Percentiles rank a stretch among this genome's conserved stretches.
phyloP scores from a whole-genome alignment of 2,329 filamentous ascomycete genomes.

The Diaporthe sp. region DNA sequence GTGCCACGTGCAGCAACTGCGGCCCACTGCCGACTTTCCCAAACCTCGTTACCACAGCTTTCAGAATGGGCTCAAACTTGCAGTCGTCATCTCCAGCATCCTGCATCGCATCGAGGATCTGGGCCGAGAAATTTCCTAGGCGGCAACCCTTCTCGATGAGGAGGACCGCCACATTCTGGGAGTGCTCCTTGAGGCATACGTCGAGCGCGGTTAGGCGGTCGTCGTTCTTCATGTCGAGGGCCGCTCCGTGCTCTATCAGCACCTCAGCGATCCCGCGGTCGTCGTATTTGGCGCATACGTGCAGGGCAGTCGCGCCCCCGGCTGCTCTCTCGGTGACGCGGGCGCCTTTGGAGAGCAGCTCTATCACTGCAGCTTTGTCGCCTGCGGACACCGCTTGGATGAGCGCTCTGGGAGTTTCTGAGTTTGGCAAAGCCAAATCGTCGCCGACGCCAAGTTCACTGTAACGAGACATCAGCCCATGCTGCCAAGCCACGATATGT shows the following conservation, averaged over 20 bases:
- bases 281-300: conserved; percentile 18
- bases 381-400: background rate
- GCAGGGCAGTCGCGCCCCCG: background rate
- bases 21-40: background rate
- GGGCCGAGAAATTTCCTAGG: background rate
- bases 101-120: background rate
- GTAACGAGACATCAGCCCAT: background rate
- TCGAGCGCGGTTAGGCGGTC: background rate
- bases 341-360: background rate
- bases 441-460: background rate
- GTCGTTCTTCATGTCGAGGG: conserved; percentile 5
- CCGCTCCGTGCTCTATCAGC: background rate
- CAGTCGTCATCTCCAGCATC: background rate
- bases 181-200: background rate
- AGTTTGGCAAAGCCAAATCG: background rate
- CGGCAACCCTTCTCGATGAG: conserved; percentile 10
- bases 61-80: background rate
- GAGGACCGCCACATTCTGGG: background rate
- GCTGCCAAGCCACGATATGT: too few species aligned
- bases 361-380: conserved; percentile 1
- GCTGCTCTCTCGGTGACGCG: conserved; percentile 2
- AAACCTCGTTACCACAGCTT: background rate
- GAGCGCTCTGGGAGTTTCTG: background rate
- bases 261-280: conserved; percentile 6
- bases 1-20: background rate